Evolutionary conservation across 768 basidiomycete species (phyloP).

Genomic region (Russula sp.): DNA sequence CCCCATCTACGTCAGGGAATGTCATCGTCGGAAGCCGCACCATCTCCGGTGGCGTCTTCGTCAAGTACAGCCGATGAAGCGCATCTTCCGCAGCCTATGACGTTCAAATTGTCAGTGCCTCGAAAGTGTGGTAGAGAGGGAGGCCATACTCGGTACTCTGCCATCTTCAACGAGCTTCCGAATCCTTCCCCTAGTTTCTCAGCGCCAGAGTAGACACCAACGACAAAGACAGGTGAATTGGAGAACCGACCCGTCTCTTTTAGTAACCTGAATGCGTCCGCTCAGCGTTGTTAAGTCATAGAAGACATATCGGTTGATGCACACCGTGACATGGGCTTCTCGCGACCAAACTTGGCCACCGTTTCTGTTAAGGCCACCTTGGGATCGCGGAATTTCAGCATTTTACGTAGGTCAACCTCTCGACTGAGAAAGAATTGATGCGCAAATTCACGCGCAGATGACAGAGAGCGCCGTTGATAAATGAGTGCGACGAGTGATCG

Average conservation of each 20-base stretch:
- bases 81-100: constrained; percentile 82
- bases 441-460: constrained; percentile 82
- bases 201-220: constrained; percentile 84
- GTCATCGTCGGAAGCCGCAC: constrained; percentile 72
- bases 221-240: constrained; percentile 89
- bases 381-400: constrained; percentile 82
- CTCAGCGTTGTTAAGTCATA: constrained; percentile 12
- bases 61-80: constrained; percentile 78
- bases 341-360: constrained; percentile 62
- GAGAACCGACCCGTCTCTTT: constrained; percentile 92
- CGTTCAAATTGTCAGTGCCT: constrained; percentile 12
- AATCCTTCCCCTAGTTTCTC: constrained; percentile 93
- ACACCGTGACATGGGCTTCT: constrained; percentile 68
- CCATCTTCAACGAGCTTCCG: constrained; percentile 91
- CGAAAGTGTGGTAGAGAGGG: constrained; percentile 13
- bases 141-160: constrained; percentile 72
- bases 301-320: constrained; percentile 27
- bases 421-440: constrained; percentile 87
- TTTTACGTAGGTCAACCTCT: constrained; percentile 70
- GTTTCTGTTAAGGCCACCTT: constrained; percentile 73
- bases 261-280: constrained; percentile 54
- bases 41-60: constrained; percentile 64
- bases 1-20: constrained; percentile 55
- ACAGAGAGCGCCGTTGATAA: constrained; percentile 83
- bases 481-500: constrained; percentile 84